Conservation (phyloP, 257 asterid species). For the Solanum megistacrolobum region DNA sequence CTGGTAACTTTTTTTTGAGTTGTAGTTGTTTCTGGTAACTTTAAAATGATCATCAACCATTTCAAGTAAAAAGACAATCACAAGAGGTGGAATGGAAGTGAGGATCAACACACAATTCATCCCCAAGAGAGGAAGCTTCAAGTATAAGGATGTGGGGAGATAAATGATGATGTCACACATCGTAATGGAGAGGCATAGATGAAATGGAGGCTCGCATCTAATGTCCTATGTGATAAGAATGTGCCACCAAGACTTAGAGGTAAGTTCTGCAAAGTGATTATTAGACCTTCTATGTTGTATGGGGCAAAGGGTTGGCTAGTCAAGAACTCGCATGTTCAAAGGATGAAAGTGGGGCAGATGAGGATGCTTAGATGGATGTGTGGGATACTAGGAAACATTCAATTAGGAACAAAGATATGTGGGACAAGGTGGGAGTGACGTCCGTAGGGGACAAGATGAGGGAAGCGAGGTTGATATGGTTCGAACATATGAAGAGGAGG, state of each 20-base stretch:
- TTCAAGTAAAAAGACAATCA: neutral
- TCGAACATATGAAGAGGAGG: neutral
- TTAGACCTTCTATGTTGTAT: neutral
- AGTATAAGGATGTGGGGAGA: neutral
- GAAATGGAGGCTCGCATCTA: neutral
- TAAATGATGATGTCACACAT: neutral
- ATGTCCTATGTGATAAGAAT: neutral
- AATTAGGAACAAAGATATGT: neutral
- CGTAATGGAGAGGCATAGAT: neutral
- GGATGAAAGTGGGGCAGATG: fast-evolving
- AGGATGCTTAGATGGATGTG: neutral
- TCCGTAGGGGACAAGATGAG: neutral
- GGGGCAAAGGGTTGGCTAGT: neutral
- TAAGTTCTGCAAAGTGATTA: neutral
- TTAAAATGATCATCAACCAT: neutral
- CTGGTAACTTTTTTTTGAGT: neutral
- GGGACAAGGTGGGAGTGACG: neutral
- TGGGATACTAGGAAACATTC: neutral
- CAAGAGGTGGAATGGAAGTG: neutral
- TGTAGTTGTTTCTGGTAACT: neutral
- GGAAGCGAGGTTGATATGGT: neutral
- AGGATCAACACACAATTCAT: neutral
- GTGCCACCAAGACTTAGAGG: neutral
- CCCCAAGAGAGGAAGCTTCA: neutral
- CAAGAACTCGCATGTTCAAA: neutral